Evolutionary conservation across 139 green algal species (phyloP).

Genomic region (Eudorina sp.): DNA sequence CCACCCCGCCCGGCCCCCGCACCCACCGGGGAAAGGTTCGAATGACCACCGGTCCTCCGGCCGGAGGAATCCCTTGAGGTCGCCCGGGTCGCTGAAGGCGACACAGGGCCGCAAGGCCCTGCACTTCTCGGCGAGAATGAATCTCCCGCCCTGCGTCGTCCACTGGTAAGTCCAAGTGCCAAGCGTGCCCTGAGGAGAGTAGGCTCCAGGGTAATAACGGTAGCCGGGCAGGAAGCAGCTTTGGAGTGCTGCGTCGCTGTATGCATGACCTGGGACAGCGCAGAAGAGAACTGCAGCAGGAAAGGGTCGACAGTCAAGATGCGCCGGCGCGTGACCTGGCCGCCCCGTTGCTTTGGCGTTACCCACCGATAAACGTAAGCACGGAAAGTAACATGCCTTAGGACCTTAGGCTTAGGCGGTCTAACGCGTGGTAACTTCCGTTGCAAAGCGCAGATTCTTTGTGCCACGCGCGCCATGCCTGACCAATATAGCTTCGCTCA

Average conservation of each 20-base stretch:
- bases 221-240: background rate
- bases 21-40: too few species aligned
- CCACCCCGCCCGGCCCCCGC: too few species aligned
- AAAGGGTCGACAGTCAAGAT: too few species aligned
- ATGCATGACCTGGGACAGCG: background rate
- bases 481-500: too few species aligned
- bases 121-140: background rate
- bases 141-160: background rate
- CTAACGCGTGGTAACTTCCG: too few species aligned
- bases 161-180: background rate
- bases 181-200: conserved; percentile 1
- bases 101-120: background rate
- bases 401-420: background rate
- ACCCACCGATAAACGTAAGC: background rate
- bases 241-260: background rate
- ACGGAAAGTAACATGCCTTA: background rate
- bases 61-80: conserved; percentile 4
- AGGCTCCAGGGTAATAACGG: background rate
- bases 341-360: background rate
- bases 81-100: background rate
- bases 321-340: too few species aligned
- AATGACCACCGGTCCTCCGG: background rate
- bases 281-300: too few species aligned
- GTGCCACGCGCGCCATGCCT: too few species aligned
- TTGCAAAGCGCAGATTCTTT: too few species aligned